Evolutionary conservation across 1,139 yeast species (phyloP).

Genomic region (Insectozyma bohioensis): DNA sequence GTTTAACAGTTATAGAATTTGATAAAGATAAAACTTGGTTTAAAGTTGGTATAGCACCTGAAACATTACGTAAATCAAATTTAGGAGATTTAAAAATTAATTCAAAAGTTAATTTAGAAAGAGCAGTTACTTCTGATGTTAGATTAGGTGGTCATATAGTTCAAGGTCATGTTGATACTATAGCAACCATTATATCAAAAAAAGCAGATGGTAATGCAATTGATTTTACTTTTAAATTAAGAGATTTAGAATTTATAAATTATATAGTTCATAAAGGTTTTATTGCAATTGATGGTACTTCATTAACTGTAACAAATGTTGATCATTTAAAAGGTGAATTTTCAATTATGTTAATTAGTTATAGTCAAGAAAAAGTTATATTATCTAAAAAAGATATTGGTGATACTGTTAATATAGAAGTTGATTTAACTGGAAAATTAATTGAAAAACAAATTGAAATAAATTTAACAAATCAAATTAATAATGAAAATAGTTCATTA

Average conservation of each 20-base stretch:
- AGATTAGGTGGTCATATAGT: conserved; percentile 97
- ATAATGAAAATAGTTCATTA: conserved; percentile 39
- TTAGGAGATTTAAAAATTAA: conserved; percentile 62
- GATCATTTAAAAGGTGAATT: conserved; percentile 58
- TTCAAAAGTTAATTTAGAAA: conserved; percentile 75
- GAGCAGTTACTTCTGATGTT: conserved; percentile 81
- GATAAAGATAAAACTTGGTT: conserved; percentile 49
- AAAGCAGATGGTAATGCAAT: conserved; percentile 76
- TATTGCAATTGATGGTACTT: conserved; percentile 88
- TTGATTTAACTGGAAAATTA: conserved; percentile 88
- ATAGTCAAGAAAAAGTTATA: conserved; percentile 82
- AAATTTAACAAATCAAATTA: conserved; percentile 55
- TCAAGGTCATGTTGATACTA: conserved; percentile 95
- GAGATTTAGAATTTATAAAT: conserved; percentile 62
- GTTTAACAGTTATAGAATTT: conserved; percentile 92
- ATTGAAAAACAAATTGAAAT: conserved; percentile 79
- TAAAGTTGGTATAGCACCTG: conserved; percentile 93
- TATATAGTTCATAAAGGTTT: conserved; percentile 94
- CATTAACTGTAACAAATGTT: conserved; percentile 85
- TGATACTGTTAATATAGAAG: conserved; percentile 81
- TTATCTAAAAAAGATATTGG: conserved; percentile 66
- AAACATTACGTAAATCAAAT: conserved; percentile 80
- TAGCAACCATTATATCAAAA: conserved; percentile 61
- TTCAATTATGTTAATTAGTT: conserved; percentile 86
- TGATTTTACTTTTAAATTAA: conserved; percentile 68